Percentiles rank a stretch among this genome's conserved stretches.
Evolutionary conservation across 805 yeast species (phyloP).

Genomic region (Spencermartinsiella europaea): DNA sequence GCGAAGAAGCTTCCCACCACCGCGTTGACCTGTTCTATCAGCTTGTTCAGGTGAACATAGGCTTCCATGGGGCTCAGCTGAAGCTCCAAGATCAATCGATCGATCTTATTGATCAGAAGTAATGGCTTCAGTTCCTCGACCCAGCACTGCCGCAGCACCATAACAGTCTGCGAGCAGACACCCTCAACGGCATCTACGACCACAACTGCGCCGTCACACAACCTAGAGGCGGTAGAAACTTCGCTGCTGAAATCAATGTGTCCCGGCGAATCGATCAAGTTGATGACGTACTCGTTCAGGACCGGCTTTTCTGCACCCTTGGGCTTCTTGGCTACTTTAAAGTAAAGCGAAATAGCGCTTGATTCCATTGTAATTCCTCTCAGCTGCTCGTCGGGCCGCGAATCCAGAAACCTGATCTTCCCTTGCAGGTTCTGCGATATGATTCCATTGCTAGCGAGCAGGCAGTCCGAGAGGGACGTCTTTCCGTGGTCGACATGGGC

Average conservation of each 20-base stretch:
- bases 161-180: conserved; percentile 94
- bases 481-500: conserved; percentile 99
- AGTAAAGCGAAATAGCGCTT: conserved; percentile 89
- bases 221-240: conserved; percentile 90
- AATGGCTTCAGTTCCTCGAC: conserved; percentile 83
- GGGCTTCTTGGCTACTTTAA: conserved; percentile 51
- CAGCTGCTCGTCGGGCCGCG: conserved; percentile 91
- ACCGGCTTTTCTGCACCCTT: conserved; percentile 19
- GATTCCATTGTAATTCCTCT: conserved; percentile 98
- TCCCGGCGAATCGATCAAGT: conserved; percentile 98
- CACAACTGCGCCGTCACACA: conserved; percentile 96
- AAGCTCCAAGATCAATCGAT: conserved; percentile 76
- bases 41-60: conserved; percentile 66
- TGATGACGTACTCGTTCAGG: conserved; percentile 75
- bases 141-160: conserved; percentile 94
- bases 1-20: conserved; percentile 90
- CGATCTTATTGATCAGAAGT: conserved; percentile 85
- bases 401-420: conserved; percentile 84
- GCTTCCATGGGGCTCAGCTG: conserved; percentile 82
- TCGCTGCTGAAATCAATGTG: conserved; percentile 96
- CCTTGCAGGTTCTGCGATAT: conserved; percentile 95
- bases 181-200: conserved; percentile 97
- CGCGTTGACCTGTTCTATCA: conserved; percentile 90
- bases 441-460: conserved; percentile 92
- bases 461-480: conserved; percentile 87